phyloP scores from a whole-genome alignment of 495 filamentous ascomycete species.

The Daldinia bambusicola region DNA sequence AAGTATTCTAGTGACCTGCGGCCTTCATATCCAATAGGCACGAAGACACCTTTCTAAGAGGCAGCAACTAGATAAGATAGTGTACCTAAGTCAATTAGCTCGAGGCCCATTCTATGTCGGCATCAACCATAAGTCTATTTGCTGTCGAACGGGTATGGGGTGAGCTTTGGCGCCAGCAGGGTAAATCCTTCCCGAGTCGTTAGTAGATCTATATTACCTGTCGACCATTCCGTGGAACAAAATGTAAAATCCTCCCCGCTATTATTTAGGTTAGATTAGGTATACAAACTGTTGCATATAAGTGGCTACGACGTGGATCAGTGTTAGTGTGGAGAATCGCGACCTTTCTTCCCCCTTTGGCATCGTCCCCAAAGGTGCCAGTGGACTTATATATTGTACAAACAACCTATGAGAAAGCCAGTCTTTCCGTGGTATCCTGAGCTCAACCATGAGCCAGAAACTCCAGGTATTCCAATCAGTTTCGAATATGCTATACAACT shows the following conservation, averaged over 20 bases:
- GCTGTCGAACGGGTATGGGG: conserved; percentile 50
- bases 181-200: conserved; percentile 55
- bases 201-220: conserved; percentile 31
- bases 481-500: conserved; percentile 51
- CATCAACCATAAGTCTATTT: conserved; percentile 36
- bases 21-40: not conserved
- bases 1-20: not conserved
- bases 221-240: conserved; percentile 50
- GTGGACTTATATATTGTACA: no score
- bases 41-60: no score
- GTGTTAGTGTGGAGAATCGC: not conserved
- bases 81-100: not conserved
- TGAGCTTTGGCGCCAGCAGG: conserved; percentile 52
- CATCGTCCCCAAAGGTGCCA: no score
- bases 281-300: conserved; percentile 54
- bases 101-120: conserved; percentile 51
- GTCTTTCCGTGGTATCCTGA: no score
- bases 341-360: no score
- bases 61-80: no score
- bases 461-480: conserved; percentile 50
- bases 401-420: no score
- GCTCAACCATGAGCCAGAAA: no score
- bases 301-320: conserved; percentile 11
- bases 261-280: conserved; percentile 54
- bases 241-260: conserved; percentile 48